Base-by-base conservation (phyloP, 192 early-diverging fungal genomes). In the Coemansia sp. region DNA sequence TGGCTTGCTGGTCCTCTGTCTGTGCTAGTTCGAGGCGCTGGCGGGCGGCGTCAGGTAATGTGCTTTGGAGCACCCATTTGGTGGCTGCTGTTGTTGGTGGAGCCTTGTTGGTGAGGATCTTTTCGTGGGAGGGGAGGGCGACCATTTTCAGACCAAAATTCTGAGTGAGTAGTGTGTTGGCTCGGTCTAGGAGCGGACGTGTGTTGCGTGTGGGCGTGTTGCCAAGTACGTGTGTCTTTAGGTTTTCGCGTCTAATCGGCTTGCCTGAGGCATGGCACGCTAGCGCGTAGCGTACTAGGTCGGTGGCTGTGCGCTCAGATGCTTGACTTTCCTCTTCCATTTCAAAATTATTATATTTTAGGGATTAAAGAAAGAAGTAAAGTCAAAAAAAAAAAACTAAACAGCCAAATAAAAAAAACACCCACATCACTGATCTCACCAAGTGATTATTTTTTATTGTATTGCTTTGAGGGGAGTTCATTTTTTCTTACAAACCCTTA, bases 1-100 rank as follows among this genome's bases (percentile, higher is more conserved):
- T 64, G 5, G 63, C 55, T 41, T 47, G 24, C 16, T 84, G 61
- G 29, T 66, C 58, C 12, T 62, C 62, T 49, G 47, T 68, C 36
- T 73, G 78, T 50, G 61, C 71, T 13, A 72, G 60, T 29, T 76
- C 65, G 20, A 84, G 58, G 43, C 55, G 46, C 31, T 57, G n/a
- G 27, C 82, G 76, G 18, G 66, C 50, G 12, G 29, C 31, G 57
- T 79, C 74, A 2, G 82, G 78, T 24, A 84, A 49, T 13, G 58
- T 50, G 71, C 74, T 84, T 13, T 76, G 77, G 41, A 84, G 67
- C 13, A 79, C 74, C 81, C 81, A 84, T n/a, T 68, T 78, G 53
- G 62, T 75, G 8, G 60, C 31, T 11, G 60, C 46, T 20, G 61
- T 29, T 29, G 29, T 2, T 29, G 36, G 10, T 33, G 31, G n/a